These are phyloP conservation scores for Aspergillus cristatus DNA, from an alignment of 495 filamentous ascomycete species.

Conservation along the genomic window DNA sequence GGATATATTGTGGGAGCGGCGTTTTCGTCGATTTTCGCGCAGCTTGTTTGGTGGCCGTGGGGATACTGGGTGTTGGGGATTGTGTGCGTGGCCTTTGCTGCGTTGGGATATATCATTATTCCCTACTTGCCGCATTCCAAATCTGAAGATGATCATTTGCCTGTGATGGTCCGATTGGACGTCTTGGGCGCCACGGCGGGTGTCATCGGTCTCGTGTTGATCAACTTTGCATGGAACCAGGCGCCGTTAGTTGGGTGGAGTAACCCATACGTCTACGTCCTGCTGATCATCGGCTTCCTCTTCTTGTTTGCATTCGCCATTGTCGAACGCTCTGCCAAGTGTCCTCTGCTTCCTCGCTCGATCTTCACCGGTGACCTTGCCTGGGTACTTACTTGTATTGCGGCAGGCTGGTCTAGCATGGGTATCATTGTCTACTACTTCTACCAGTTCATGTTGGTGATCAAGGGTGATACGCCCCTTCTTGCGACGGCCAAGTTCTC, in stretches of 20 bases:
- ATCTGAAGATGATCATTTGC: conserved; percentile 9
- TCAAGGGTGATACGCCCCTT: conserved; percentile 26
- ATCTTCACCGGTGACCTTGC: conserved; percentile 27
- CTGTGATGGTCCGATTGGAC: conserved; percentile 36
- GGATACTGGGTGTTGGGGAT: conserved; percentile 49
- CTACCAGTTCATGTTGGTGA: conserved; percentile 28
- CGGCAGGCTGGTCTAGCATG: conserved; percentile 38
- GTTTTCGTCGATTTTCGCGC: conserved; percentile 42
- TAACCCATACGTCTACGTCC: conserved; percentile 34
- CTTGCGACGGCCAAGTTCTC: conserved; percentile 25
- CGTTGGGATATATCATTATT: conserved; percentile 34
- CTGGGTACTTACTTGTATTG: conserved; percentile 37
- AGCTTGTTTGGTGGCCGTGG: conserved; percentile 59
- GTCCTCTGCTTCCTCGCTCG: conserved; percentile 38
- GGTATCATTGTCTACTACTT: conserved; percentile 43
- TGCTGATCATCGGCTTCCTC: conserved; percentile 36
- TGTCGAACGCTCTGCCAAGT: conserved; percentile 25
- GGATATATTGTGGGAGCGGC: conserved; percentile 43
- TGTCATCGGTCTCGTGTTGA: conserved; percentile 46
- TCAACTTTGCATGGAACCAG: conserved; percentile 46
- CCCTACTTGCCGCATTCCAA: conserved; percentile 32
- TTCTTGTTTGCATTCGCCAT: conserved; percentile 30
- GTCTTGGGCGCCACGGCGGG: conserved; percentile 42
- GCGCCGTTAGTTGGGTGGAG: conserved; percentile 36
- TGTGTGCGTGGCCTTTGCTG: conserved; percentile 28